Evolutionary conservation across 208 protist species (phyloP).

Genomic region (Wallacemonas sp.): DNA sequence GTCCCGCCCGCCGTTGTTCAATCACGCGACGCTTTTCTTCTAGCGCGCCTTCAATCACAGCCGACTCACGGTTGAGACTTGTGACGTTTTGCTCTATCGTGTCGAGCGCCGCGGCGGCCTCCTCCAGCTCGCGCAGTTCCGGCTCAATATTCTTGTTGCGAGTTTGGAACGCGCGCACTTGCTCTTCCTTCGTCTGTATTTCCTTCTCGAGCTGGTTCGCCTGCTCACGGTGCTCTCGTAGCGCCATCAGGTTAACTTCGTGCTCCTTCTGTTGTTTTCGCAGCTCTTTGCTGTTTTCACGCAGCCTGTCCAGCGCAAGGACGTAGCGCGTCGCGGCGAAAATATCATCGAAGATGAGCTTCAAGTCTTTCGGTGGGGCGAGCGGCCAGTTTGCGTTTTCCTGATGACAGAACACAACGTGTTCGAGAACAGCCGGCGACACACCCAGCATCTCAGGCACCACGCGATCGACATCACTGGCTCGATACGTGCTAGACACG

Average conservation of each 20-base stretch:
- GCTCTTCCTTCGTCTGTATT: slow-evolving; percentile 61
- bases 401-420: slow-evolving; percentile 98
- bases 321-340: slow-evolving; percentile 96
- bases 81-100: slow-evolving; percentile 59
- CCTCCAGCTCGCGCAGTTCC: slow-evolving; percentile 51
- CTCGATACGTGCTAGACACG: slow-evolving; percentile 82
- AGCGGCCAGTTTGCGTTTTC: slow-evolving; percentile 99
- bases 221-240: slow-evolving; percentile 82
- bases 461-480: slow-evolving; percentile 95
- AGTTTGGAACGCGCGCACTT: slow-evolving; percentile 34
- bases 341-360: slow-evolving; percentile 99
- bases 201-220: slow-evolving; percentile 58
- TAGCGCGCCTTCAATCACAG: slow-evolving; percentile 59
- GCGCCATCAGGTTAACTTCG: slow-evolving; percentile 67
- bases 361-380: slow-evolving; percentile 91
- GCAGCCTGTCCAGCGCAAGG: slow-evolving; percentile 82
- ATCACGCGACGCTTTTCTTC: slow-evolving; percentile 62
- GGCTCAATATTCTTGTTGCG: slow-evolving; percentile 56
- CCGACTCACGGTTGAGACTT: slow-evolving; percentile 50
- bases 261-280: slow-evolving; percentile 82
- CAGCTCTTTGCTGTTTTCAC: slow-evolving; percentile 88
- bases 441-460: slow-evolving; percentile 98
- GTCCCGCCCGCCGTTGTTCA: slow-evolving; percentile 17
- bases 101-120: slow-evolving; percentile 44
- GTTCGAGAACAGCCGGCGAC: slow-evolving; percentile 96